Conservation (phyloP, 2,329 filamentous ascomycete genomes). For the Verticillium alfalfae region DNA sequence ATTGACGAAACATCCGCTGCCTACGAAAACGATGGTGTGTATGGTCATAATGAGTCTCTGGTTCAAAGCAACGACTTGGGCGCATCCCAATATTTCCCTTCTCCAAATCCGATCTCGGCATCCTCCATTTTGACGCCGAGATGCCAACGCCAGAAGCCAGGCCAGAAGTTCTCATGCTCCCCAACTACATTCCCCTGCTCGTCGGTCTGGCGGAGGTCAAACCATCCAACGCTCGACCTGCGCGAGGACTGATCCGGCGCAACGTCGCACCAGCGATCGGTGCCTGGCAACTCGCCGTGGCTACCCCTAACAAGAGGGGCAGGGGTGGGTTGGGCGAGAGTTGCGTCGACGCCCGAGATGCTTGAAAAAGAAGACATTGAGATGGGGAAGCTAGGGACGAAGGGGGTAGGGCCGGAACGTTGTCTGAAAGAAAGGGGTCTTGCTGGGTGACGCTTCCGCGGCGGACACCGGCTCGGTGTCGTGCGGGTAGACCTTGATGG, state of each 20-base stretch:
- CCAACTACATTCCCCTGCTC: slow-evolving; percentile 16
- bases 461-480: slow-evolving; percentile 22
- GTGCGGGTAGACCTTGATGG: slow-evolving; percentile 38
- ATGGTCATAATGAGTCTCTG: neutral
- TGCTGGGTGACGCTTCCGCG: slow-evolving; percentile 24
- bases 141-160: slow-evolving; percentile 37
- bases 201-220: slow-evolving; percentile 35
- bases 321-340: slow-evolving; percentile 45
- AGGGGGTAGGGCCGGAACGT: slow-evolving; percentile 35
- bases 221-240: slow-evolving; percentile 35
- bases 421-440: slow-evolving; percentile 38
- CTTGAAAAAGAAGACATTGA: slow-evolving; percentile 27
- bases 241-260: slow-evolving; percentile 20
- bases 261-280: slow-evolving; percentile 37
- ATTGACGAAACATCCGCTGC: too few species aligned
- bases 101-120: slow-evolving; percentile 20
- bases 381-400: slow-evolving; percentile 37
- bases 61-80: slow-evolving; percentile 16
- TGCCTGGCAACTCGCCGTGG: slow-evolving; percentile 37
- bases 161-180: slow-evolving; percentile 39
- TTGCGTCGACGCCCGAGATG: slow-evolving; percentile 36
- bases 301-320: slow-evolving; percentile 30
- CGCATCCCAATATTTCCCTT: slow-evolving; percentile 14
- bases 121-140: slow-evolving; percentile 32
- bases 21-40: too few species aligned